Evolutionary conservation across 2,329 filamentous ascomycete species (phyloP).

Genomic region (Sporothrix pallida): DNA sequence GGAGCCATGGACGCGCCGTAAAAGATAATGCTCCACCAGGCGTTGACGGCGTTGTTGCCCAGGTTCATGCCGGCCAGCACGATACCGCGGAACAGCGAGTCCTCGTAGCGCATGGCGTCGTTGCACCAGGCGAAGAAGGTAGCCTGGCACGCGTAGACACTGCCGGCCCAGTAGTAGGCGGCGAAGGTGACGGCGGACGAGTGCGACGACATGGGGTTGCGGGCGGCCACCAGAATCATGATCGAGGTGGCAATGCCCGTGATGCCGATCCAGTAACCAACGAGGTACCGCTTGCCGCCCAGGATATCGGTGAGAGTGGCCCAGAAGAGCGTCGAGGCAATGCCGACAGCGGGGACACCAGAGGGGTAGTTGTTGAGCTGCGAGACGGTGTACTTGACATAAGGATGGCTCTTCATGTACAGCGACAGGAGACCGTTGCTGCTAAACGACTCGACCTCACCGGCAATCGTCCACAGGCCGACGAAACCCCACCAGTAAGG

Average conservation of each 20-base stretch:
- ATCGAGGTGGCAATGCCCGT: slow-evolving; percentile 67
- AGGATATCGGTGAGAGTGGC: slow-evolving; percentile 70
- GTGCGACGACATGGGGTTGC: slow-evolving; percentile 45
- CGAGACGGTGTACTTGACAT: slow-evolving; percentile 50
- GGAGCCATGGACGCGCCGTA: slow-evolving; percentile 71
- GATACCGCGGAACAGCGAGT: slow-evolving; percentile 66
- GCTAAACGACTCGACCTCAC: slow-evolving; percentile 73
- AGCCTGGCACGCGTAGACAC: slow-evolving; percentile 74
- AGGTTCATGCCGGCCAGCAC: slow-evolving; percentile 76
- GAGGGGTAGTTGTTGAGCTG: slow-evolving; percentile 64
- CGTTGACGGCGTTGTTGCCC: slow-evolving; percentile 70
- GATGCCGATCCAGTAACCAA: slow-evolving; percentile 70
- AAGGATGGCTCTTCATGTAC: slow-evolving; percentile 57
- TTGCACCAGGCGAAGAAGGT: slow-evolving; percentile 80
- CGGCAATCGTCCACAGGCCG: slow-evolving; percentile 71
- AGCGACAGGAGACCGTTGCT: slow-evolving; percentile 64
- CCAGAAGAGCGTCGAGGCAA: slow-evolving; percentile 69
- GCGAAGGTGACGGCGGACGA: slow-evolving; percentile 64
- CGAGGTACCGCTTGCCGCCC: slow-evolving; percentile 67
- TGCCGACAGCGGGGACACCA: slow-evolving; percentile 62
- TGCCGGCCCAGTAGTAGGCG: slow-evolving; percentile 73
- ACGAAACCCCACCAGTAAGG: slow-evolving; percentile 72
- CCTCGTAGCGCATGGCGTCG: slow-evolving; percentile 68
- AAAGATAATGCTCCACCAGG: slow-evolving; percentile 76
- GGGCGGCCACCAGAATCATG: slow-evolving; percentile 63